Conservation (phyloP, 2,329 filamentous ascomycete species). For the Colletotrichum sp. region DNA sequence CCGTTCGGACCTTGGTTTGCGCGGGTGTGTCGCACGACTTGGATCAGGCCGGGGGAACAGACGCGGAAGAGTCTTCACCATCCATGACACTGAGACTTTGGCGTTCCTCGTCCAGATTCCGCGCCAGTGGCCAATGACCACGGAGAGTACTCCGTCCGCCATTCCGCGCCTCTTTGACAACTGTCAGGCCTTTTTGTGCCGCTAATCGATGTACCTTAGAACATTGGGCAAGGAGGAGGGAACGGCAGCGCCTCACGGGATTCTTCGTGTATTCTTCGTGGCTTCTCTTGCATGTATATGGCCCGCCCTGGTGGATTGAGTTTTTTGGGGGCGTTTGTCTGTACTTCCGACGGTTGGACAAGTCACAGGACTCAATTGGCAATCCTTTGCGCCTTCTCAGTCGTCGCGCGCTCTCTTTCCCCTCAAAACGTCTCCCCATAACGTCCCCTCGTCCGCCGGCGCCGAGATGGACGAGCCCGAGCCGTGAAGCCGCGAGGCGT, state of each 20-base stretch:
- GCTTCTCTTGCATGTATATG: slow-evolving; percentile 13
- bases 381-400: not conserved
- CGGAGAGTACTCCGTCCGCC: not conserved
- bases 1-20: not conserved
- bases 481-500: not conserved
- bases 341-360: not conserved
- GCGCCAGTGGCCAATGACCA: not conserved
- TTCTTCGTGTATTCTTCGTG: slow-evolving; percentile 16
- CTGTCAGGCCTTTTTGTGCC: not conserved
- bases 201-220: not conserved
- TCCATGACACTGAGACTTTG: not conserved
- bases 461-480: not conserved
- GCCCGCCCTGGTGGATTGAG: not conserved
- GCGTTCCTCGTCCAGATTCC: not conserved
- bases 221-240: not conserved
- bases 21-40: slow-evolving; percentile 8
- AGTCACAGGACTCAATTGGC: not conserved
- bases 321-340: not conserved
- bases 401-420: not conserved
- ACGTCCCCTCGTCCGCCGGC: not conserved
- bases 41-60: not conserved
- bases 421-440: not conserved
- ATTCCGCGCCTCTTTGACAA: not conserved
- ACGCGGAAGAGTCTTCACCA: not conserved
- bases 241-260: not conserved